phyloP scores from a whole-genome alignment of 768 basidiomycete genomes.

The Phaffia tasmanica region DNA sequence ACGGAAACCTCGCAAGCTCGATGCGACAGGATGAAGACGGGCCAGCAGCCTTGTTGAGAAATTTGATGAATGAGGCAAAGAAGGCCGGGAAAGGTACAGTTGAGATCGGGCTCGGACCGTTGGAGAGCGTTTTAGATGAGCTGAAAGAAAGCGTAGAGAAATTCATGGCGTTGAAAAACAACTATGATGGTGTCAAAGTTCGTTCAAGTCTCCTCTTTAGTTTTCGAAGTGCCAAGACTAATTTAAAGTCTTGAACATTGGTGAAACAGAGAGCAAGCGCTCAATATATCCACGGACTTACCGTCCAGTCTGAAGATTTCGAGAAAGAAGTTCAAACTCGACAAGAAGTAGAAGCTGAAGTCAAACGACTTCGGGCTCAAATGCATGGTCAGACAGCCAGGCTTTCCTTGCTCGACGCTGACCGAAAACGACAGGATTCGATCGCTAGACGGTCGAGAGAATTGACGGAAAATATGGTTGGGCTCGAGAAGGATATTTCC shows the following conservation, averaged over 20 bases:
- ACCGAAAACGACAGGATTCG: slow-evolving; percentile 60
- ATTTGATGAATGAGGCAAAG: slow-evolving; percentile 6
- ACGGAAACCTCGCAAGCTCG: slow-evolving; percentile 31
- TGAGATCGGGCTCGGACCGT: slow-evolving; percentile 58
- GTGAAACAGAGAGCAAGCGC: slow-evolving; percentile 66
- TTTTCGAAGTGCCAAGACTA: background rate
- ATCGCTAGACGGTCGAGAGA: slow-evolving; percentile 70
- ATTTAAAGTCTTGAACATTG: background rate
- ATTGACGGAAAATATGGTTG: slow-evolving; percentile 59
- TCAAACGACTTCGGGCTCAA: slow-evolving; percentile 68
- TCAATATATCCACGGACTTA: slow-evolving; percentile 81
- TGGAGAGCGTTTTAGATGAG: slow-evolving; percentile 57
- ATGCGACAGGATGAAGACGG: slow-evolving; percentile 50
- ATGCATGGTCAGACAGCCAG: slow-evolving; percentile 81
- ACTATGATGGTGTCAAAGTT: slow-evolving; percentile 81
- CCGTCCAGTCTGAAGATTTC: slow-evolving; percentile 86
- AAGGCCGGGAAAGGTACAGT: slow-evolving; percentile 35
- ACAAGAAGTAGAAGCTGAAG: slow-evolving; percentile 84
- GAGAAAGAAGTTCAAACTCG: slow-evolving; percentile 79
- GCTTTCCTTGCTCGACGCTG: slow-evolving; percentile 71
- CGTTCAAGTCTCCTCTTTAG: slow-evolving; percentile 29
- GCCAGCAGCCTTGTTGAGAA: slow-evolving; percentile 39
- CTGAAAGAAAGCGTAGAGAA: slow-evolving; percentile 57
- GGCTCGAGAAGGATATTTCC: slow-evolving; percentile 73
- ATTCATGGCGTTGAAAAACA: slow-evolving; percentile 54